These are phyloP conservation scores for Talaromyces adpressus DNA, from an alignment of 495 filamentous ascomycete genomes.

Conservation along the genomic window DNA sequence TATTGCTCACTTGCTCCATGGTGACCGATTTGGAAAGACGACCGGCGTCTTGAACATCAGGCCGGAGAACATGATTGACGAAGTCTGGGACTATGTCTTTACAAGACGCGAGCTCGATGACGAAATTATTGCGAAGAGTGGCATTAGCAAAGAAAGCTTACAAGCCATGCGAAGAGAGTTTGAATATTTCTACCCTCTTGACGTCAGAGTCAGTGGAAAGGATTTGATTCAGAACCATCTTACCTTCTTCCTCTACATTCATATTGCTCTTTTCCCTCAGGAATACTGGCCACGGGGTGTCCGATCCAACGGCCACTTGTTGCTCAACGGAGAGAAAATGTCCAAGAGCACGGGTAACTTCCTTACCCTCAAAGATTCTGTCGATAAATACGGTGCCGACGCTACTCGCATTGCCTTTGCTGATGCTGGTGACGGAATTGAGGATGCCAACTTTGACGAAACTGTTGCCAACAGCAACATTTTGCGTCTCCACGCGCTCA, in stretches of 20 bases:
- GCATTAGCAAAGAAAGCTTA: slow-evolving; percentile 64
- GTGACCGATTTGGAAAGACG: slow-evolving; percentile 69
- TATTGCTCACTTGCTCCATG: slow-evolving; percentile 79
- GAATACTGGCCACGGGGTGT: slow-evolving; percentile 82
- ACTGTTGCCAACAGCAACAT: slow-evolving; percentile 86
- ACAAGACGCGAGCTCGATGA: slow-evolving; percentile 57
- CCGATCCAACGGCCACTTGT: slow-evolving; percentile 84
- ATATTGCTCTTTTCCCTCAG: slow-evolving; percentile 77
- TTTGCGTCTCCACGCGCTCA: slow-evolving; percentile 74
- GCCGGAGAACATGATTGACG: slow-evolving; percentile 87
- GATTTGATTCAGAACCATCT: slow-evolving; percentile 85
- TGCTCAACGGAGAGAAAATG: slow-evolving; percentile 97
- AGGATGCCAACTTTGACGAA: slow-evolving; percentile 98
- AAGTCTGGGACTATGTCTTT: slow-evolving; percentile 96
- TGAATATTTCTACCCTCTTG: slow-evolving; percentile 94
- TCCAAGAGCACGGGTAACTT: slow-evolving; percentile 94
- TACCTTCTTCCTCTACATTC: slow-evolving; percentile 95
- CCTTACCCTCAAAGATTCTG: slow-evolving; percentile 77
- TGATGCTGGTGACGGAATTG: slow-evolving; percentile 89
- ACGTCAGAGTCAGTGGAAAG: slow-evolving; percentile 77
- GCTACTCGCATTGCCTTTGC: slow-evolving; percentile 86
- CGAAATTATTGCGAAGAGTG: slow-evolving; percentile 52
- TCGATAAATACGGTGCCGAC: slow-evolving; percentile 91
- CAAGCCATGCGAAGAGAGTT: slow-evolving; percentile 81
- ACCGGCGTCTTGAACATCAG: slow-evolving; percentile 60